These are phyloP conservation scores for Funneliformis geosporum DNA, from an alignment of 192 early-diverging fungal genomes.

Conservation along the genomic window DNA sequence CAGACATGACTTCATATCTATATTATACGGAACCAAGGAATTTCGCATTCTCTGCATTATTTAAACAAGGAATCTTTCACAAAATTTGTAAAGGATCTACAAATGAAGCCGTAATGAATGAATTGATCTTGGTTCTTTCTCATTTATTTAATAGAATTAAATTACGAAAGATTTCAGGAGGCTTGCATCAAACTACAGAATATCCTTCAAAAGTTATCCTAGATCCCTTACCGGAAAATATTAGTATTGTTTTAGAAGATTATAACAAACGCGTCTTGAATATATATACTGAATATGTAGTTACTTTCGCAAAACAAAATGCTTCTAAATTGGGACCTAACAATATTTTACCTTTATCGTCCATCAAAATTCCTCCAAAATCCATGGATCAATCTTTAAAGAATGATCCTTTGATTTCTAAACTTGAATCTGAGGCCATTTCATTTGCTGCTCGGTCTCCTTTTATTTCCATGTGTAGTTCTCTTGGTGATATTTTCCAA, in stretches of 20 bases:
- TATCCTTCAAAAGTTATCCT: conserved; percentile 21
- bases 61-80: conserved; percentile 44
- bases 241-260: not conserved
- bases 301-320: conserved; percentile 4
- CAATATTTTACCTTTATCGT: conserved; percentile 10
- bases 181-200: not conserved
- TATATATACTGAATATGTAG: conserved; percentile 28
- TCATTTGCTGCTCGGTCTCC: conserved; percentile 25
- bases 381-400: not conserved
- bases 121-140: conserved; percentile 8
- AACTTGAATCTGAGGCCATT: not conserved
- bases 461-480: conserved; percentile 26
- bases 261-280: conserved; percentile 28
- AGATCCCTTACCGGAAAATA: not conserved
- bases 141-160: conserved; percentile 22
- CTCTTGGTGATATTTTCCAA: conserved; percentile 10
- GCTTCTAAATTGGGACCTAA: not conserved
- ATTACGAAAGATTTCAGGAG: not conserved
- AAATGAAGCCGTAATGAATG: conserved; percentile 5
- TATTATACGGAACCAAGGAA: conserved; percentile 44
- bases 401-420: not conserved
- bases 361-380: conserved; percentile 8
- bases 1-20: conserved; percentile 36
- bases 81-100: conserved; percentile 1
- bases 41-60: conserved; percentile 42